Evolutionary conservation across 2,329 filamentous ascomycete genomes (phyloP).

Genomic region (Blastomyces emzantsi): DNA sequence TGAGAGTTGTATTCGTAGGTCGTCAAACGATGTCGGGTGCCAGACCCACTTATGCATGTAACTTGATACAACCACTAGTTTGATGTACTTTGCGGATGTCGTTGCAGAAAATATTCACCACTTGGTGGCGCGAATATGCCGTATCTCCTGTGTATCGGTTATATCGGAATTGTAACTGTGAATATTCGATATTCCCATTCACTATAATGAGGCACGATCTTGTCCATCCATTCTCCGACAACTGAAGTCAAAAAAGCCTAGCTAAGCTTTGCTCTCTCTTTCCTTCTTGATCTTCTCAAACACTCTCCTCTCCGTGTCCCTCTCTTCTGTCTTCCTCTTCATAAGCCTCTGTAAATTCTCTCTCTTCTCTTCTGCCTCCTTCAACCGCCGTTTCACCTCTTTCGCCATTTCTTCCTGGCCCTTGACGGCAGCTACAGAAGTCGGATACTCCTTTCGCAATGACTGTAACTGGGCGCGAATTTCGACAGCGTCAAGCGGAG

Average conservation of each 20-base stretch:
- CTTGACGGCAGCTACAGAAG: conserved; percentile 28
- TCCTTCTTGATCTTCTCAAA: conserved; percentile 35
- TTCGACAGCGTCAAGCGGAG: conserved; percentile 26
- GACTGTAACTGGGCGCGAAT: conserved; percentile 26
- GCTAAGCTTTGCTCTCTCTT: conserved; percentile 18
- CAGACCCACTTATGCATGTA: background rate
- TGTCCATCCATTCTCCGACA: background rate
- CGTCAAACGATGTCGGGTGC: background rate
- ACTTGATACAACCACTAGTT: background rate
- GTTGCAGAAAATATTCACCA: background rate
- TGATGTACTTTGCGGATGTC: background rate
- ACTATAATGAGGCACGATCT: background rate
- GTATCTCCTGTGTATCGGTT: background rate
- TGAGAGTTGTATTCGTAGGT: too few species aligned
- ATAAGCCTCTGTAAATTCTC: conserved; percentile 33
- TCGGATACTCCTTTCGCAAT: conserved; percentile 30
- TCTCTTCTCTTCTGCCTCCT: conserved; percentile 31
- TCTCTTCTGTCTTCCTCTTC: conserved; percentile 37
- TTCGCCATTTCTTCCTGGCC: conserved; percentile 32
- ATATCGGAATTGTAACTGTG: background rate
- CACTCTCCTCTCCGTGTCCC: conserved; percentile 36
- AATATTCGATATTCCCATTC: background rate
- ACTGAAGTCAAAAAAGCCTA: background rate
- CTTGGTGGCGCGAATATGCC: background rate
- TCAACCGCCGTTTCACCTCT: conserved; percentile 31